Evolutionary conservation across 83 land plant genomes (phyloP).

Genomic region (Larix sibirica): DNA sequence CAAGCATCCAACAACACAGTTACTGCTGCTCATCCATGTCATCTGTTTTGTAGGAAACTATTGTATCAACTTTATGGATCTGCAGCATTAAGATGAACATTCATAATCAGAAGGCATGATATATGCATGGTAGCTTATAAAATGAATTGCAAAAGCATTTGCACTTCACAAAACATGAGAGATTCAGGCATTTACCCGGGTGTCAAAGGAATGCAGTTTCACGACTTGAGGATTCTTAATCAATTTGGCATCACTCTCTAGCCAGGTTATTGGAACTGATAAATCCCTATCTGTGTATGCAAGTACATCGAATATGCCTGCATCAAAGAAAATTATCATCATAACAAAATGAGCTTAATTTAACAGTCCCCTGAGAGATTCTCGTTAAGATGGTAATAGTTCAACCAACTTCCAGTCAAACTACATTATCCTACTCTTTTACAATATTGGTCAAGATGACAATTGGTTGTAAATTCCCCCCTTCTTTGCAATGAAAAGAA

Average conservation of each 20-base stretch:
- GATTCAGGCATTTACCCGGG: slow-evolving; percentile 49
- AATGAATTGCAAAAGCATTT: not conserved
- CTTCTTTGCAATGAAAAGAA: no score
- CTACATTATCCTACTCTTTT: not conserved
- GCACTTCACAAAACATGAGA: not conserved
- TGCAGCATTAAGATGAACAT: slow-evolving; percentile 29
- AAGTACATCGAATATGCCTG: slow-evolving; percentile 86
- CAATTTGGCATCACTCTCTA: slow-evolving; percentile 88
- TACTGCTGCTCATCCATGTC: slow-evolving; percentile 58
- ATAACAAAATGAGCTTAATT: not conserved
- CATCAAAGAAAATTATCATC: not conserved
- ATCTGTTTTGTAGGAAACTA: slow-evolving; percentile 86
- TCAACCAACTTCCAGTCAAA: not conserved
- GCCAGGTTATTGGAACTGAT: slow-evolving; percentile 80
- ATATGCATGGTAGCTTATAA: not conserved
- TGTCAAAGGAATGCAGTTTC: slow-evolving; percentile 85
- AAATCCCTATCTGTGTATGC: slow-evolving; percentile 89
- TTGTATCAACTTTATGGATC: slow-evolving; percentile 86
- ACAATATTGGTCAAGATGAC: not conserved
- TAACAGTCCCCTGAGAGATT: not conserved
- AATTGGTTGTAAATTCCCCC: not conserved
- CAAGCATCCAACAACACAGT: not conserved
- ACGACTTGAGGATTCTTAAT: slow-evolving; percentile 88
- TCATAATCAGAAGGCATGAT: not conserved
- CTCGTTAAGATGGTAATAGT: no score